A percentile compares a stretch with the other conserved stretches of the same genome.
phyloP scores from a whole-genome alignment of 2,329 filamentous ascomycete genomes.

The Colletotrichum lindemuthianum region DNA sequence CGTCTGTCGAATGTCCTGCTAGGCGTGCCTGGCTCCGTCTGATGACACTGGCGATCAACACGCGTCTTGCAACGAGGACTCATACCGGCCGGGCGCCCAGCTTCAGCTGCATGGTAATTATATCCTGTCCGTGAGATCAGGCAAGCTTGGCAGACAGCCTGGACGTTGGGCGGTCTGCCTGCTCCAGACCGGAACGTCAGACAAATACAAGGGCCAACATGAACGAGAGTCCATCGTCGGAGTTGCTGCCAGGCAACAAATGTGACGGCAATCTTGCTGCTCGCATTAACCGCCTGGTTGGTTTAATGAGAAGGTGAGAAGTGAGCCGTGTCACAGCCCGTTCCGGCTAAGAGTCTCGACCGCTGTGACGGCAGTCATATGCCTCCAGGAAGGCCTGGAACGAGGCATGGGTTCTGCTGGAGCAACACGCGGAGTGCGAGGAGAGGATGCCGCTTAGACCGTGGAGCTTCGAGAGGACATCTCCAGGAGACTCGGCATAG shows the following conservation, averaged over 20 bases:
- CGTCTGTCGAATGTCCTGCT: background rate
- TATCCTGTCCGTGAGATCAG: constrained; percentile 5
- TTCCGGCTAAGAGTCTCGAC: constrained; percentile 21
- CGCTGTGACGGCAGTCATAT: constrained; percentile 7
- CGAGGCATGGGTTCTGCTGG: constrained; percentile 21
- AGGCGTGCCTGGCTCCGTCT: constrained; percentile 10
- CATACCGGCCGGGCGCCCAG: constrained; percentile 13
- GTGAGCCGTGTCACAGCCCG: constrained; percentile 28
- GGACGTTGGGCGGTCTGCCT: constrained; percentile 4
- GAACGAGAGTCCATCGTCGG: background rate
- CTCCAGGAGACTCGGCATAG: constrained; percentile 28
- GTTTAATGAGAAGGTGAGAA: constrained; percentile 10
- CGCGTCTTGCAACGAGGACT: constrained; percentile 7
- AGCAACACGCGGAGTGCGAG: constrained; percentile 21
- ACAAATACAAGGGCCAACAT: background rate
- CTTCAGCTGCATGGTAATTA: constrained; percentile 10
- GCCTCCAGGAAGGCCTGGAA: constrained; percentile 6
- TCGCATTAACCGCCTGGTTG: constrained; percentile 17
- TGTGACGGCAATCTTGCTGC: background rate
- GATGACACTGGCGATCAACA: constrained; percentile 17
- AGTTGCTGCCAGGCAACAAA: constrained; percentile 7
- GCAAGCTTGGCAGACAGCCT: background rate
- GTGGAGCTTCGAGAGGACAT: background rate
- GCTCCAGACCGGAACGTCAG: background rate
- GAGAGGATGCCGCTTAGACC: background rate